phyloP scores from a whole-genome alignment of 1,284 basidiomycete species.

The Microbotryum lychnidis-dioicae region DNA sequence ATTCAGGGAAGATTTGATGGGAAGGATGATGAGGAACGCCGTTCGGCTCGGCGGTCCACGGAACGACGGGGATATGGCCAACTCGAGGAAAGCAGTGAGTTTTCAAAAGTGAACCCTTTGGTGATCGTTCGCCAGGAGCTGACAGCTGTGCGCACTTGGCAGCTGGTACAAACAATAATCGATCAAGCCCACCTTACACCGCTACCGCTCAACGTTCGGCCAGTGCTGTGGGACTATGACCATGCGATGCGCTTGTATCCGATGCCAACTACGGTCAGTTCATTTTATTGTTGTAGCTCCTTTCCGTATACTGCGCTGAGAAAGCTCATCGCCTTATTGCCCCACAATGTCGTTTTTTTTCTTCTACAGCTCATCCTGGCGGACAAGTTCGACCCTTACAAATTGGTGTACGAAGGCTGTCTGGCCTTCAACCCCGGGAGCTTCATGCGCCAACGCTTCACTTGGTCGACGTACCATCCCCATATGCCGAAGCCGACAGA shows the following conservation, averaged over 20 bases:
- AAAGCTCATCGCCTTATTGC: slow-evolving; percentile 5
- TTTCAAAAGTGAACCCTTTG: slow-evolving; percentile 34
- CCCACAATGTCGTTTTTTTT: background rate
- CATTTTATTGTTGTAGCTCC: background rate
- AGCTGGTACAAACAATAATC: slow-evolving; percentile 88
- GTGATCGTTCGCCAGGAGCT: background rate
- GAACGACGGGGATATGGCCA: slow-evolving; percentile 50
- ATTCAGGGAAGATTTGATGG: slow-evolving; percentile 88
- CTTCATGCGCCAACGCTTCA: slow-evolving; percentile 36
- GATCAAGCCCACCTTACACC: slow-evolving; percentile 87
- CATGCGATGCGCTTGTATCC: slow-evolving; percentile 89
- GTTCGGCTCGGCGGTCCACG: slow-evolving; percentile 69
- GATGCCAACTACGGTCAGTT: slow-evolving; percentile 74
- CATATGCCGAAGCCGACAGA: slow-evolving; percentile 33
- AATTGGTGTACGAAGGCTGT: slow-evolving; percentile 94
- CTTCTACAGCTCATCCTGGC: slow-evolving; percentile 75
- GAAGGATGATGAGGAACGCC: slow-evolving; percentile 83
- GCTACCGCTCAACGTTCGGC: slow-evolving; percentile 71
- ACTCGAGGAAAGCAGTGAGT: slow-evolving; percentile 73
- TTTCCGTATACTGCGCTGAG: no score
- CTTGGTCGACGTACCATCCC: slow-evolving; percentile 41
- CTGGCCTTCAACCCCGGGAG: slow-evolving; percentile 95
- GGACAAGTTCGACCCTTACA: slow-evolving; percentile 92
- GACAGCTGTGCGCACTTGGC: background rate
- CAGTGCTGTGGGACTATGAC: slow-evolving; percentile 83